Percentiles rank a stretch among this genome's conserved stretches.
Conservation (phyloP, 192 early-diverging fungal genomes). For the Gigaspora rosea region DNA sequence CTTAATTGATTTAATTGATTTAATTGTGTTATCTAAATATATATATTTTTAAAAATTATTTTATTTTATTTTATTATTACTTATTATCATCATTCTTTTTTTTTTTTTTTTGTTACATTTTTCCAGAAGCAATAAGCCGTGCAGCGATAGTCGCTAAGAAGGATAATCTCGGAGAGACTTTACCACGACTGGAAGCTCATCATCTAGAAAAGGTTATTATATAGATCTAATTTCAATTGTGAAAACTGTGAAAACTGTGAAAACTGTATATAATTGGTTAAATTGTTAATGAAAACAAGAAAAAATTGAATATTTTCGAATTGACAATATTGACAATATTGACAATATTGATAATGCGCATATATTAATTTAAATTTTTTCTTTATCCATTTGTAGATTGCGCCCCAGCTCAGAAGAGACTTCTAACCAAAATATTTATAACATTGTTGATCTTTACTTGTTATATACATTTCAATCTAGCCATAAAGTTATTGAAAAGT, state of each 20-base stretch:
- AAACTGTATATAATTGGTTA: no score
- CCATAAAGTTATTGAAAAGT: no score
- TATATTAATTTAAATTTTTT: neutral
- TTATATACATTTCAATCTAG: no score
- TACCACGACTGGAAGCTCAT: neutral
- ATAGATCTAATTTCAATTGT: neutral
- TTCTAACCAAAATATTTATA: neutral
- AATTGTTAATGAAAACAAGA: neutral
- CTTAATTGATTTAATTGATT: neutral
- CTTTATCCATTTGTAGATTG: neutral
- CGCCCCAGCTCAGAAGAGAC: neutral
- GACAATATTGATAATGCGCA: neutral
- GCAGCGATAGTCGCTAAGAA: neutral
- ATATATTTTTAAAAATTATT: no score
- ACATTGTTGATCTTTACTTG: no score
- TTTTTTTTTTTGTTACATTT: neutral
- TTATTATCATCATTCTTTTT: no score
- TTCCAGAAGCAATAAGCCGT: neutral
- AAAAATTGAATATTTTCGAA: neutral
- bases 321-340: neutral
- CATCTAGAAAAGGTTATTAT: slow-evolving; percentile 6
- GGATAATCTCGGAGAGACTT: neutral
- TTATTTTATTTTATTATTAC: no score
- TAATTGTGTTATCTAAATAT: neutral
- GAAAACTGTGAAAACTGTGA: no score